Evolutionary conservation across 257 asterid species (phyloP), one percentile per base, ranked within the genome.

Genomic region (Solanum pimpinellifolium): DNA sequence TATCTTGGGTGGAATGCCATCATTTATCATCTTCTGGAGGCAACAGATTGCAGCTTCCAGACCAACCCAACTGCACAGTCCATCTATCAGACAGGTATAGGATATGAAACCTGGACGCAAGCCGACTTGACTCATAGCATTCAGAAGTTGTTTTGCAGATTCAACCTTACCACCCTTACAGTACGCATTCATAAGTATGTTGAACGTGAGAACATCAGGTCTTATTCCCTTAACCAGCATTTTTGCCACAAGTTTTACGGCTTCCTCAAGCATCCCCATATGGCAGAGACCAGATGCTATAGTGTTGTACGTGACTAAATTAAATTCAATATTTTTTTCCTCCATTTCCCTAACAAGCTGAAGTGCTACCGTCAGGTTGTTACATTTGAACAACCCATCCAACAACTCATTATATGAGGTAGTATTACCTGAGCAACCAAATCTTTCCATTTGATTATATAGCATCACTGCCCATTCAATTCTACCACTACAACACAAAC

Each of bases 351-450:
- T 44, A 39, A 95, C 68, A 75, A 96, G 92, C 92, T 93, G 91
- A 87, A 90, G 91, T 12, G 93, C 98, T 12, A 68, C 83, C 15
- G 23, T 70, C 35, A 86, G 20, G 41, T 92, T 86, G 31, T 91
- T 88, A 47, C 29, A 84, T 91, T 90, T 94, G 87, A 90, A 92
- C 31, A 95, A 85, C 69, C 98, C 97, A 77, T 91, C 91, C 92
- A 96, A 89, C 59, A 95, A 62, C 90, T 90, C 98, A 29, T 94
- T 95, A 85, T 92, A 96, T 5, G 98, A 94, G 87, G 89, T 92
- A 18, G 89, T 85, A 84, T 94, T 89, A 59, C 94, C 94, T 14
- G 69, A 27, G 83, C 97, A 92, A 16, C 93, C 92, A 33, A 88
- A 89, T 33, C 39, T 90, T 84, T 92, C 95, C 96, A 96, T 96